Base-by-base conservation (phyloP, 805 yeast genomes). In the Barnettozyma californica region DNA sequence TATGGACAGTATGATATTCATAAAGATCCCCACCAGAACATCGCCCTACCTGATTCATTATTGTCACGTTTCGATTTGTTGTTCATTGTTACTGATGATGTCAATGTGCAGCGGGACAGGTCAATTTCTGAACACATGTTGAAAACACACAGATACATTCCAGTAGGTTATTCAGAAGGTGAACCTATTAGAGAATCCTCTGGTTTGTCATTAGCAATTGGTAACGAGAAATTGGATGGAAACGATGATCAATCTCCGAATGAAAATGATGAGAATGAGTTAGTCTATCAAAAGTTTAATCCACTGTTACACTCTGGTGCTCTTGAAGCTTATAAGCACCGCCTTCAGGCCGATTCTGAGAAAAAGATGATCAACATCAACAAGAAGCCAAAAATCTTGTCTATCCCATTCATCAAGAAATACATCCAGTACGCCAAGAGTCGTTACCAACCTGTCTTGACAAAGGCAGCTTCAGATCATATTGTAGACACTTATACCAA, bases 1-100 rank as follows among this genome's bases (percentile, higher is more conserved):
- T 91, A 82, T 68, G 98, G 99, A 45, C 98, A 92, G 67, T 92
- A 92, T 65, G 97, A 92, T 68, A 83, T 91, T 20, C 95, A 87
- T 68, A 89, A 87, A 70, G 96, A 92, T 58, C 98, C 99, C 3
- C 97, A 91, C 67, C 87, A 87, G 65, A 94, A 94, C 65, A 94
- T 94, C 59, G 98, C 98, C 0, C 75, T 94, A 47, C 99, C 99
- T 2, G 99, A 94, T 70, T 94, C 99, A 10, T 74, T 94, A 50
- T 75, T 94, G 51, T 92, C 98, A 16, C 96, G 99, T 80, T 94
- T 94, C 62, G 99, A 94, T 76, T 77, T 94, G 63, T 69, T 94
- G 45, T 94, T 94, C 61, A 94, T 94, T 43, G 97, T 94, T 9
- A 94, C 98, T 0, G 99, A 94, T 68, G 97, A 94, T 59, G 87